phyloP scores from a whole-genome alignment of 352 stramenopile genomes.

The Phytopythium montanum region DNA sequence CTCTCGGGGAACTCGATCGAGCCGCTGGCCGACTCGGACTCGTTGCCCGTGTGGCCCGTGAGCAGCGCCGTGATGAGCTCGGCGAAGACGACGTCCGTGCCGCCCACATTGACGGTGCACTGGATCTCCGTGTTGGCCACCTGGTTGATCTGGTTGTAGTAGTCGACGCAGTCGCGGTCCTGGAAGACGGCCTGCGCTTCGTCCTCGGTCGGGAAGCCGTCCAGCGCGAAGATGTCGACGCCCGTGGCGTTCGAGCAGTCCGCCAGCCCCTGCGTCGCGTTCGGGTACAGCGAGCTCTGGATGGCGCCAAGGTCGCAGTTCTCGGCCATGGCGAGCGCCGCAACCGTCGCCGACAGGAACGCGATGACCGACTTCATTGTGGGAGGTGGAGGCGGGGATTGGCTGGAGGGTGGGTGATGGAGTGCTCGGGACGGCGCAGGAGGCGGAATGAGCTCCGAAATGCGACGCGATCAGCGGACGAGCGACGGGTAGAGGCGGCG shows the following conservation, averaged over 20 bases:
- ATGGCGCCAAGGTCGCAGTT: conserved; percentile 56
- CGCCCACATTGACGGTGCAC: conserved; percentile 49
- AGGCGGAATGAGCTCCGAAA: neutral
- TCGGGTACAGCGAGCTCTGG: conserved; percentile 46
- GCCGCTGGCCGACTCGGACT: conserved; percentile 25
- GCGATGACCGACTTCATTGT: conserved; percentile 30
- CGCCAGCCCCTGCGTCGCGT: conserved; percentile 47
- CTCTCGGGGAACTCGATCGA: conserved; percentile 10
- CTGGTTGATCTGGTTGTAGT: conserved; percentile 70
- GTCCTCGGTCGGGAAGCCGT: conserved; percentile 42
- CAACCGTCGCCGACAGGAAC: conserved; percentile 17
- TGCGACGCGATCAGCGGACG: neutral
- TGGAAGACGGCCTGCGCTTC: conserved; percentile 50
- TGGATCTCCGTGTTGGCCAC: conserved; percentile 58
- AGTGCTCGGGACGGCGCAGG: neutral
- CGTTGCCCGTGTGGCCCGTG: conserved; percentile 61
- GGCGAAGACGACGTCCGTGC: conserved; percentile 40
- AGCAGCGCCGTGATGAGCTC: conserved; percentile 52
- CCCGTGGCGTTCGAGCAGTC: conserved; percentile 37
- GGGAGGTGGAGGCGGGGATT: neutral
- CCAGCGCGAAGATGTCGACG: conserved; percentile 52
- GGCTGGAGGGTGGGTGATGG: neutral
- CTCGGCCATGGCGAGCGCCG: conserved; percentile 21
- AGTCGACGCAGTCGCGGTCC: conserved; percentile 57
- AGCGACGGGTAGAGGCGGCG: neutral